Evolutionary conservation across 2,329 filamentous ascomycete species (phyloP), one percentile per base, ranked within the genome.

Genomic region (Nemania bipapillata): DNA sequence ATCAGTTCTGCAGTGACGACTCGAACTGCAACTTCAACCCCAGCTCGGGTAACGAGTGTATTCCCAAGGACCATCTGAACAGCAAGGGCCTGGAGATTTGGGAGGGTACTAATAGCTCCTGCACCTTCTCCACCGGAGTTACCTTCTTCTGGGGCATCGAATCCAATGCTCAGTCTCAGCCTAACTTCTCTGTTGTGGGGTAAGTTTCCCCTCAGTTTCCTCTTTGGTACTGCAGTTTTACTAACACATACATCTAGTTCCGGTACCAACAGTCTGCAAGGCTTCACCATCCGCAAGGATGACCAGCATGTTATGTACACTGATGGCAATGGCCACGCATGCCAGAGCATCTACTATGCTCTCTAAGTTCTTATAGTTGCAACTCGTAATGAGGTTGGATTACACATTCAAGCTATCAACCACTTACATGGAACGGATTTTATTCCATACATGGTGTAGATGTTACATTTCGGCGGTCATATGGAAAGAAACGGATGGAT

Each of bases 261-360:
- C 28, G 61, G 53, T 12, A 50, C 12, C 61, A 64, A 64, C 52
- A 26, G 61, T 42, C 37, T 30, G 20, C 53, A 64, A 20, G 47
- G 45, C 53, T 64, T 64, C 53, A 64, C 53, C 30, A 49, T 64
- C 28, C 47, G 53, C 26, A 64, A 64, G 61, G 61, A 64, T 52
- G 61, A 64, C 61, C 61, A 64, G 40, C 61, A 64, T 28, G 42
- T 57, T 22, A 64, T 64, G 61, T 64, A 52, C 30, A 37, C 42
- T 1, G 52, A 60, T 60, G 57, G 57, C 3, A 57, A 52, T 42
- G 53, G 53, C 22, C 40, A 64, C 30, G 24, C 30, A 8, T 64
- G 61, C 61, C 20, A 11, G 5, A 64, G 61, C 30, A 57, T 64
- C 53, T 64, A 64, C 26, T 64, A 64, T 22, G 52, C 61, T 22